Percentiles rank a stretch among this genome's conserved stretches.
Evolutionary conservation across 768 basidiomycete genomes (phyloP).

Genomic region (Kwoniella mangroviensis): DNA sequence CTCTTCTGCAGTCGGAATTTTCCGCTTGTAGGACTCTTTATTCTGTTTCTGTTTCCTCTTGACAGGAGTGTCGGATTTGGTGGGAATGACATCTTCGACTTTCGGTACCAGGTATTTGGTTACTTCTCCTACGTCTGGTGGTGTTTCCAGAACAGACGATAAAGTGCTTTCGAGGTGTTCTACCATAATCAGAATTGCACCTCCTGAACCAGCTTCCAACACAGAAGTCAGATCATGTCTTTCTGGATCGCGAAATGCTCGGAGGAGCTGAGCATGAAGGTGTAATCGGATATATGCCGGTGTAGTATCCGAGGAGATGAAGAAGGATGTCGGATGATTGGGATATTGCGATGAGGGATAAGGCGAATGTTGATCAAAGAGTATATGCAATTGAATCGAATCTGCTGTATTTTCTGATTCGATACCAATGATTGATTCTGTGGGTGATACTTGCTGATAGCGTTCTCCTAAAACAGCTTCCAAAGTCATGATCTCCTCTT

Average conservation of each 20-base stretch:
- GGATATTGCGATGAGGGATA: conserved; percentile 62
- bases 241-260: conserved; percentile 63
- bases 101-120: conserved; percentile 65
- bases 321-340: conserved; percentile 69
- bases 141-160: conserved; percentile 66
- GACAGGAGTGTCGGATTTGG: conserved; percentile 7
- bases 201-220: conserved; percentile 68
- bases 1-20: conserved; percentile 42
- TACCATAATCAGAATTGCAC: conserved; percentile 69
- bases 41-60: conserved; percentile 30
- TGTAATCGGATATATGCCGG: conserved; percentile 84
- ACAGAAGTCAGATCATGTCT: conserved; percentile 60
- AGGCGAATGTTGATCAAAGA: conserved; percentile 63
- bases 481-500: conserved; percentile 58
- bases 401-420: conserved; percentile 29
- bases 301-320: conserved; percentile 69
- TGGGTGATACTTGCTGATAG: conserved; percentile 34
- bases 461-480: conserved; percentile 57
- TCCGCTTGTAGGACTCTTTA: conserved; percentile 33
- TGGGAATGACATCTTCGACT: conserved; percentile 25
- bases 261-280: conserved; percentile 71
- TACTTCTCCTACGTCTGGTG: conserved; percentile 74
- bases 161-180: conserved; percentile 73
- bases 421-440: conserved; percentile 48
- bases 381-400: conserved; percentile 67